Evolutionary conservation across 306 rosid genomes (phyloP).

Genomic region (Rosa persica): DNA sequence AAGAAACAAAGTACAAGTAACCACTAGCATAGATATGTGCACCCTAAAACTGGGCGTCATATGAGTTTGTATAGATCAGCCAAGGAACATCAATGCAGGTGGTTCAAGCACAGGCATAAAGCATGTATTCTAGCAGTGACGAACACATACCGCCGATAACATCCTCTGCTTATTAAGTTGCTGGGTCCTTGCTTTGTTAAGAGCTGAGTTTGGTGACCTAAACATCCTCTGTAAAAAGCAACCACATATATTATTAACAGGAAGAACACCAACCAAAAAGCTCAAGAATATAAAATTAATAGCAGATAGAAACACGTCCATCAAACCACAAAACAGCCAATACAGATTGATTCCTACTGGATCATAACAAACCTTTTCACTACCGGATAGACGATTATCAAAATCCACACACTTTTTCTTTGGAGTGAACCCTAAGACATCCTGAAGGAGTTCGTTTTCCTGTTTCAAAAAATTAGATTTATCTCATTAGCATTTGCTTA

Average conservation of each 20-base stretch:
- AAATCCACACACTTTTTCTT: conserved; percentile 48
- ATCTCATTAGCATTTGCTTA: not conserved
- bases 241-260: not conserved
- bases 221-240: conserved; percentile 62
- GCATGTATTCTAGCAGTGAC: not conserved
- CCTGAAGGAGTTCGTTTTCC: conserved; percentile 92
- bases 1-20: not conserved
- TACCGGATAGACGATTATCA: conserved; percentile 62
- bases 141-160: conserved; percentile 59
- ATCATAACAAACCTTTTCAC: conserved; percentile 64
- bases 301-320: not conserved
- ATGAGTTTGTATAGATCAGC: not conserved
- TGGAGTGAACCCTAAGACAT: conserved; percentile 74
- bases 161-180: conserved; percentile 75
- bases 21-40: not conserved
- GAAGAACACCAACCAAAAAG: not conserved
- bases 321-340: not conserved
- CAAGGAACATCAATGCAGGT: not conserved
- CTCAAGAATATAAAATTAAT: not conserved
- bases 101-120: not conserved
- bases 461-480: conserved; percentile 24
- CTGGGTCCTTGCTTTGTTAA: conserved; percentile 88
- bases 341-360: conserved; percentile 6
- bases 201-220: conserved; percentile 77
- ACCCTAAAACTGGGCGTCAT: not conserved